Base-by-base conservation (phyloP, 768 basidiomycete genomes). In the Neoboletus brunneissimus region DNA sequence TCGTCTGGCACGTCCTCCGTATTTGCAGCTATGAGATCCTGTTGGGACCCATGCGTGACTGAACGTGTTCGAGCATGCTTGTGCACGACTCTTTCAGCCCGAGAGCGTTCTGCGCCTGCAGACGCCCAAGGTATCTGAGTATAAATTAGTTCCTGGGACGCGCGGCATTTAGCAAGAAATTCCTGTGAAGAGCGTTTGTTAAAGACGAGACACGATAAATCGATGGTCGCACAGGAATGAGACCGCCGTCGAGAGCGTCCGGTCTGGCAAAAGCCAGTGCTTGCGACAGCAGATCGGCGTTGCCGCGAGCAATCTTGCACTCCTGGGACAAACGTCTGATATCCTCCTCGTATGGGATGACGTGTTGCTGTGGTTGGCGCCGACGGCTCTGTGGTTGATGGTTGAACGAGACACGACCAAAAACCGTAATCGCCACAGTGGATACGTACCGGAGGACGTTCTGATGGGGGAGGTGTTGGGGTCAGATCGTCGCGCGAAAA, bases 51-150 rank as follows among this genome's bases (percentile, higher is more conserved):
- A 37, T 69, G 62, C 0, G 48, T 53, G 41, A 55, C 38, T n/a
- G 59, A 55, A 68, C 66, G 42, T 59, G 62, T 47, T 48, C 48
- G 59, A 25, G 53, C 53, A 20, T 55, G 54, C 18, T 47, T 57
- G 35, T 34, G 15, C n/a, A 13, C 58, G 63, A 20, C 65, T 69
- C 12, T 67, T 59, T 60, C 70, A 13, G 66, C 63, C 34, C 89
- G 79, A 9, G 88, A 88, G 45, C 83, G 83, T 62, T 89, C 87
- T 1, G 93, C 93, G 15, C 86, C 82, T 1, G 91, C 86, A 22
- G 85, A 81, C 4, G 94, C 94, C 94, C 94, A 96, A 8, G 89
- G 85, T 63, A 97, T 94, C 72, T 95, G 94, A 12, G 88, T 85
- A 60, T 78, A 87, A 27, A 96, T 84, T 12, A 94, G 80, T 57